Percentiles rank a stretch among this genome's conserved stretches.
These are phyloP conservation scores for Hyphopichia buzzinii DNA, from an alignment of 1,139 yeast species.

Conservation along the genomic window DNA sequence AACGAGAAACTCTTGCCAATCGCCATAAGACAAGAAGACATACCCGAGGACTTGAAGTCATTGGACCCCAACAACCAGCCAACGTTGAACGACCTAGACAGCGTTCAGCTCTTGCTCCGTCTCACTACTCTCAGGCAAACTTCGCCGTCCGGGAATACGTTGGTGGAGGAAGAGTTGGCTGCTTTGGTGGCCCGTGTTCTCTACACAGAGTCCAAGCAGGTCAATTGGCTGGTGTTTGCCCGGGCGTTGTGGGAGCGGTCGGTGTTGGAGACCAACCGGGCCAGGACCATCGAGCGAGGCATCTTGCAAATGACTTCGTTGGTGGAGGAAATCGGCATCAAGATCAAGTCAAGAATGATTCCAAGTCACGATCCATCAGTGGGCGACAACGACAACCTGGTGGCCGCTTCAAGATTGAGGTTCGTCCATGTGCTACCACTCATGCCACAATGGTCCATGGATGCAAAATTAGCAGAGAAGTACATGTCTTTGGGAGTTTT, in stretches of 20 bases:
- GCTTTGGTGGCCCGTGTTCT: conserved; percentile 75
- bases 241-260: conserved; percentile 92
- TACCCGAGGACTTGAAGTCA: conserved; percentile 53
- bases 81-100: conserved; percentile 64
- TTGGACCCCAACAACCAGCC: conserved; percentile 87
- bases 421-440: conserved; percentile 76
- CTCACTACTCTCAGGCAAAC: conserved; percentile 64
- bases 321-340: conserved; percentile 83
- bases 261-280: conserved; percentile 70
- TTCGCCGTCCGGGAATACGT: conserved; percentile 65
- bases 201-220: conserved; percentile 43
- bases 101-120: conserved; percentile 67
- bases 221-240: conserved; percentile 79
- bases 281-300: conserved; percentile 92
- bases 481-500: conserved; percentile 84
- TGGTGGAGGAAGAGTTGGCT: conserved; percentile 78
- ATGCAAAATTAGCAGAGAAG: conserved; percentile 79
- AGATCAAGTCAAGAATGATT: conserved; percentile 58
- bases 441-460: conserved; percentile 84
- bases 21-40: conserved; percentile 56
- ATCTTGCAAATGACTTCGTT: conserved; percentile 88
- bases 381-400: conserved; percentile 22
- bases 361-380: conserved; percentile 53
- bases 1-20: conserved; percentile 53
- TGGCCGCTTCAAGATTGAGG: conserved; percentile 54